Evolutionary conservation across 2,329 filamentous ascomycete genomes (phyloP).

Genomic region (Sporothrix brunneoviolacea): DNA sequence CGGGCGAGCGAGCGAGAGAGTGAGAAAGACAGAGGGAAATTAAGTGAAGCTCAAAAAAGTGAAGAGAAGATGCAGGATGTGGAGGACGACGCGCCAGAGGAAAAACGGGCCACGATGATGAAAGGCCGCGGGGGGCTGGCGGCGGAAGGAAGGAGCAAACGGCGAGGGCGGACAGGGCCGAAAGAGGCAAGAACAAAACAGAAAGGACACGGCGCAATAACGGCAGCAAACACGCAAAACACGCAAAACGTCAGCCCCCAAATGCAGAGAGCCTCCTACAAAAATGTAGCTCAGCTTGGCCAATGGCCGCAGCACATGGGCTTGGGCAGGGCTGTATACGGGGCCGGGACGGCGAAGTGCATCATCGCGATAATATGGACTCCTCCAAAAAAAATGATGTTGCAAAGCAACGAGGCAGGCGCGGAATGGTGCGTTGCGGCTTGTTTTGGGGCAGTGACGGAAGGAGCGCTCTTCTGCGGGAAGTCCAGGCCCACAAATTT

Average conservation of each 20-base stretch:
- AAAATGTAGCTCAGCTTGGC: too few species aligned
- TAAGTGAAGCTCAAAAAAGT: background rate
- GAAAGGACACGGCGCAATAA: too few species aligned
- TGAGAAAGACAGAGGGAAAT: background rate
- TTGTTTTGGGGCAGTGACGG: background rate
- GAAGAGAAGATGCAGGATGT: background rate
- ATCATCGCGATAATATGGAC: conserved; percentile 2
- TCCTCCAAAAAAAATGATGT: too few species aligned
- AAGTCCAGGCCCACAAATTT: too few species aligned
- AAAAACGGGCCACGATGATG: too few species aligned
- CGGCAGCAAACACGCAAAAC: too few species aligned
- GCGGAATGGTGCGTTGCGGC: background rate
- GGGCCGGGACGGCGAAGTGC: conserved; percentile 2
- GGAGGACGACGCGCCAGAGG: too few species aligned
- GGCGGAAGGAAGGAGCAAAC: conserved; percentile 10
- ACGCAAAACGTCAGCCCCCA: too few species aligned
- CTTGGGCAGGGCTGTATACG: conserved; percentile 2
- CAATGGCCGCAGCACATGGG: conserved; percentile 7
- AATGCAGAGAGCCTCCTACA: too few species aligned
- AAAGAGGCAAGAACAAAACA: conserved; percentile 8
- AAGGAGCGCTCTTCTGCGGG: background rate
- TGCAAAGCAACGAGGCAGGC: too few species aligned
- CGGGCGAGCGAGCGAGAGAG: background rate
- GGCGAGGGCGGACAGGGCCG: background rate
- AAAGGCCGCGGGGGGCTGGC: background rate